Conservation (phyloP, 805 yeast species). For the Torulaspora quercuum region DNA sequence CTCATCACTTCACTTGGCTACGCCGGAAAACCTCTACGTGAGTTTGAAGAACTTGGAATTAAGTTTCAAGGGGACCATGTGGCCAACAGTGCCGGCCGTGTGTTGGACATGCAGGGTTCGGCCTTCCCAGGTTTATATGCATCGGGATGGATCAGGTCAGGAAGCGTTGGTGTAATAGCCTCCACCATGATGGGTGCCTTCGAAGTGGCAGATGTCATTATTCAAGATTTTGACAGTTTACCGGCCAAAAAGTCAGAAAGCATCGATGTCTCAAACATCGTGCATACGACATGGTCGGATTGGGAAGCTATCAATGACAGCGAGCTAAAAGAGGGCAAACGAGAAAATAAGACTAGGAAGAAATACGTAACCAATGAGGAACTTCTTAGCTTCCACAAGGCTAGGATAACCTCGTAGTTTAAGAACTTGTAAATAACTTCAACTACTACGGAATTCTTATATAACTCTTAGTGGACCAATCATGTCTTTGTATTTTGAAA, state of each 20-base stretch:
- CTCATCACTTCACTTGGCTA: constrained; percentile 84
- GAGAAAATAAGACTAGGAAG: constrained; percentile 16
- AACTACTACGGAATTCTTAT: no score
- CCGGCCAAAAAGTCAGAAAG: constrained; percentile 3
- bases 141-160: constrained; percentile 87
- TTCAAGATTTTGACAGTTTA: constrained; percentile 48
- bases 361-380: constrained; percentile 21
- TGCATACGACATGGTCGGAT: constrained; percentile 33
- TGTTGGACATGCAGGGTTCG: constrained; percentile 28
- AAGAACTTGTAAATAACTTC: no score
- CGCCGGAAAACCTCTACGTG: constrained; percentile 60
- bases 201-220: constrained; percentile 62
- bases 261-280: constrained; percentile 13
- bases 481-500: constrained; percentile 10
- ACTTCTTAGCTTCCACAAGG: constrained; percentile 8
- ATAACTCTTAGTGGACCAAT: constrained; percentile 9
- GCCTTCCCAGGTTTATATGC: constrained; percentile 57
- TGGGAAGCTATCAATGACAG: constrained; percentile 27
- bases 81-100: constrained; percentile 46
- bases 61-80: constrained; percentile 52
- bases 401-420: no score
- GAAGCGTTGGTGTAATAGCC: constrained; percentile 88
- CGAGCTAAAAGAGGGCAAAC: constrained; percentile 25
- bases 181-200: constrained; percentile 84
- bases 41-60: constrained; percentile 49